These are phyloP conservation scores for Ophidiomyces ophidiicola DNA, from an alignment of 2,329 filamentous ascomycete species.

Conservation along the genomic window DNA sequence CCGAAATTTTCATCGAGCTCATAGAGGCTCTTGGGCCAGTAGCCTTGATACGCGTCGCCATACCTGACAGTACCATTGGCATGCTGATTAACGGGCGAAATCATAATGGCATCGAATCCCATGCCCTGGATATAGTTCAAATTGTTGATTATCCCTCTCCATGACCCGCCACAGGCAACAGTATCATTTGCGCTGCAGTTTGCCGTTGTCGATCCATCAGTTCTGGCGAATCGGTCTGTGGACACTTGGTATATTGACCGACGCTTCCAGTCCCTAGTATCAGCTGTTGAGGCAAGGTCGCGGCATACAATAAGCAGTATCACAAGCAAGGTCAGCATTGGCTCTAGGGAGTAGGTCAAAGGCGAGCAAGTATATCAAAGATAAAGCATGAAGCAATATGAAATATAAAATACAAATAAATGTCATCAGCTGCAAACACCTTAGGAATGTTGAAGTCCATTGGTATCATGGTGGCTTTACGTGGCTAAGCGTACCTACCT, in stretches of 20 bases:
- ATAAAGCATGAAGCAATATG: too few relatives aligned
- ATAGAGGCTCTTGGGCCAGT: conserved; percentile 40
- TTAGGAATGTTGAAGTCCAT: too few relatives aligned
- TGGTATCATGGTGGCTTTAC: too few relatives aligned
- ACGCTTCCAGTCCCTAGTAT: conserved; percentile 27
- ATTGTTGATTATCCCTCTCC: conserved; percentile 37
- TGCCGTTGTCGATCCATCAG: conserved; percentile 27
- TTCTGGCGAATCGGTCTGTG: conserved; percentile 37
- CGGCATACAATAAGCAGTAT: background rate
- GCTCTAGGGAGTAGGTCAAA: too few relatives aligned
- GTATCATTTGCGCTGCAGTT: conserved; percentile 23
- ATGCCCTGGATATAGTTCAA: conserved; percentile 42
- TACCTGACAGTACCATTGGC: conserved; percentile 26
- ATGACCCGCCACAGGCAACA: conserved; percentile 42
- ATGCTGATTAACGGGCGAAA: conserved; percentile 34
- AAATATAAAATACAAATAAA: too few relatives aligned
- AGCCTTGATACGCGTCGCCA: conserved; percentile 40
- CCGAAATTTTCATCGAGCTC: conserved; percentile 40
- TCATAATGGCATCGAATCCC: conserved; percentile 33
- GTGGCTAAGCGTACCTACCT: too few relatives aligned
- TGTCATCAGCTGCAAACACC: too few relatives aligned
- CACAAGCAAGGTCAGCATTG: background rate
- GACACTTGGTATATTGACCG: conserved; percentile 38
- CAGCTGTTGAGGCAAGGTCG: conserved; percentile 16
- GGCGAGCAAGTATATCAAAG: too few relatives aligned